These are phyloP conservation scores for Sarocladium brachiariae DNA, from an alignment of 2,329 filamentous ascomycete species.

Conservation along the genomic window DNA sequence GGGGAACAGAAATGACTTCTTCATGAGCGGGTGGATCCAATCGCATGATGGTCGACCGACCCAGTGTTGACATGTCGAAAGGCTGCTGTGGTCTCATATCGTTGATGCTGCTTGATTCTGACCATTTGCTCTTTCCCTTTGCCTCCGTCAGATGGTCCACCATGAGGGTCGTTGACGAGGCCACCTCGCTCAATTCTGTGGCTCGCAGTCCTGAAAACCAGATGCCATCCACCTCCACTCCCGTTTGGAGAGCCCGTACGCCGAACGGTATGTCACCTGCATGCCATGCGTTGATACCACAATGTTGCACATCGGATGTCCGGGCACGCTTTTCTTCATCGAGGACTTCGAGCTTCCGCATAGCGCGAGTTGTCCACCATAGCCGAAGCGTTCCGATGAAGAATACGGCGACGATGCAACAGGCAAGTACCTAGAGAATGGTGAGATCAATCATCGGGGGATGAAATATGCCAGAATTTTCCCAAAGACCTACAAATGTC, in stretches of 20 bases:
- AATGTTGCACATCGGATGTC: constrained; percentile 46
- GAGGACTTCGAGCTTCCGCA: constrained; percentile 53
- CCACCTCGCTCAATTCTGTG: constrained; percentile 22
- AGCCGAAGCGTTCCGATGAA: constrained; percentile 61
- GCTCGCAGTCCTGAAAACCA: constrained; percentile 55
- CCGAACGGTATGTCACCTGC: constrained; percentile 72
- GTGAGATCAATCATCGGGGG: too few species aligned
- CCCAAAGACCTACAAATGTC: constrained; percentile 66
- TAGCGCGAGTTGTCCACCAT: constrained; percentile 48
- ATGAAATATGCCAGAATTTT: too few species aligned
- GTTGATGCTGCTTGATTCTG: not conserved
- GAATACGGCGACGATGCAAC: constrained; percentile 65
- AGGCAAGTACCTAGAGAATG: constrained; percentile 60
- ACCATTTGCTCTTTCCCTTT: constrained; percentile 1
- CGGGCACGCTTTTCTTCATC: constrained; percentile 59
- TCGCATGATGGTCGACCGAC: constrained; percentile 1
- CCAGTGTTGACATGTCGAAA: not conserved
- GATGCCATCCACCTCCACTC: constrained; percentile 78
- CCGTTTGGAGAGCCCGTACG: constrained; percentile 74
- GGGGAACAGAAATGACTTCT: not conserved
- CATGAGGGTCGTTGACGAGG: constrained; percentile 20
- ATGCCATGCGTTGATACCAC: constrained; percentile 35
- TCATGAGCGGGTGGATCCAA: not conserved
- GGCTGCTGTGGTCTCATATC: constrained; percentile 16
- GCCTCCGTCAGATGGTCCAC: constrained; percentile 3